phyloP scores from a whole-genome alignment of 495 filamentous ascomycete genomes.

The Parachaetomium inaequale region DNA sequence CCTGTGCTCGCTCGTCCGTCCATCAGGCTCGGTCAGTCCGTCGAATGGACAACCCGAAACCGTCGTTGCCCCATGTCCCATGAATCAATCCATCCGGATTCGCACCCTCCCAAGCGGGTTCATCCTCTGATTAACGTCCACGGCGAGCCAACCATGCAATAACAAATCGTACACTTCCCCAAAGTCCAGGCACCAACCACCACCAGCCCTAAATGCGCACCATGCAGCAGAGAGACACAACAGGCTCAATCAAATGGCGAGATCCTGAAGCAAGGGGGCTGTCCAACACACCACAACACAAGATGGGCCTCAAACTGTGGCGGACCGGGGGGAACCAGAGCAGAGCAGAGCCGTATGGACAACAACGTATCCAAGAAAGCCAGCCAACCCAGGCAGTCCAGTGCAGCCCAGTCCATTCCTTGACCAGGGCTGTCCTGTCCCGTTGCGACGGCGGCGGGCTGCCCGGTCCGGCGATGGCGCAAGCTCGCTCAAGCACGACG shows the following conservation, averaged over 20 bases:
- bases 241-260: not conserved
- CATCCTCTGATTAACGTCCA: not conserved
- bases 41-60: no score
- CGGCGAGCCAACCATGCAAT: not conserved
- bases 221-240: not conserved
- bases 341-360: not conserved
- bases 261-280: not conserved
- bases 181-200: not conserved
- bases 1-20: not conserved
- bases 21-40: not conserved
- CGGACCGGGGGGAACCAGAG: not conserved
- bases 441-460: not conserved
- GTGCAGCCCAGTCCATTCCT: not conserved
- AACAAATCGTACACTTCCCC: not conserved
- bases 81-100: no score
- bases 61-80: no score
- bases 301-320: not conserved
- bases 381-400: not conserved
- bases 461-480: not conserved
- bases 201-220: not conserved
- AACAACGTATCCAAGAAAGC: conserved; percentile 32
- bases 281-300: not conserved
- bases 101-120: not conserved
- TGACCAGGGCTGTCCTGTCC: not conserved
- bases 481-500: not conserved